Evolutionary conservation across 495 filamentous ascomycete genomes (phyloP).

Genomic region (Penicillium pulvis): DNA sequence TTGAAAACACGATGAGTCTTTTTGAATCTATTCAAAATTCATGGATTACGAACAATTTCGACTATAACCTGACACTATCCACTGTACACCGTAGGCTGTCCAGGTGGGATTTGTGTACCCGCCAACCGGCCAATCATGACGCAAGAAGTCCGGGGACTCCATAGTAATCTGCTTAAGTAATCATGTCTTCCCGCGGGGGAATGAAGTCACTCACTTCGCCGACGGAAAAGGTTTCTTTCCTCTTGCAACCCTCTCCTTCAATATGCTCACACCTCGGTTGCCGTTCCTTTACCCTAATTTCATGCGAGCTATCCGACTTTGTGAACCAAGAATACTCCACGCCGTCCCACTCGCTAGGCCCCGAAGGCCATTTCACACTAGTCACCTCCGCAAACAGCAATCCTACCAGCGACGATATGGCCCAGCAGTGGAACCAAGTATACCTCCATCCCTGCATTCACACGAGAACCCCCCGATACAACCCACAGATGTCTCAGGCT

Average conservation of each 20-base stretch:
- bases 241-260: conserved; percentile 20
- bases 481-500: conserved; percentile 10
- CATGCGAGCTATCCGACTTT: conserved; percentile 48
- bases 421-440: conserved; percentile 48
- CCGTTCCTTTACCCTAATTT: conserved; percentile 77
- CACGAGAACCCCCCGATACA: conserved; percentile 27
- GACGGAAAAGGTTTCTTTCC: conserved; percentile 22
- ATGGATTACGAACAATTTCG: no score
- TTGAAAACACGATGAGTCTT: no score
- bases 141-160: no score
- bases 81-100: no score
- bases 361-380: conserved; percentile 40
- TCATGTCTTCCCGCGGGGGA: conserved; percentile 40
- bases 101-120: no score
- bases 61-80: no score
- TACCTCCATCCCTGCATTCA: conserved; percentile 38
- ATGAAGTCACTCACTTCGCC: conserved; percentile 26
- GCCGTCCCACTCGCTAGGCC: conserved; percentile 29
- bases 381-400: conserved; percentile 41
- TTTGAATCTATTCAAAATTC: no score
- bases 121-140: no score
- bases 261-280: conserved; percentile 68
- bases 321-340: conserved; percentile 36
- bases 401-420: conserved; percentile 54
- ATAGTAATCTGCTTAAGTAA: background rate